phyloP scores from a whole-genome alignment of 352 stramenopile species.

The Discostella stelligera region DNA sequence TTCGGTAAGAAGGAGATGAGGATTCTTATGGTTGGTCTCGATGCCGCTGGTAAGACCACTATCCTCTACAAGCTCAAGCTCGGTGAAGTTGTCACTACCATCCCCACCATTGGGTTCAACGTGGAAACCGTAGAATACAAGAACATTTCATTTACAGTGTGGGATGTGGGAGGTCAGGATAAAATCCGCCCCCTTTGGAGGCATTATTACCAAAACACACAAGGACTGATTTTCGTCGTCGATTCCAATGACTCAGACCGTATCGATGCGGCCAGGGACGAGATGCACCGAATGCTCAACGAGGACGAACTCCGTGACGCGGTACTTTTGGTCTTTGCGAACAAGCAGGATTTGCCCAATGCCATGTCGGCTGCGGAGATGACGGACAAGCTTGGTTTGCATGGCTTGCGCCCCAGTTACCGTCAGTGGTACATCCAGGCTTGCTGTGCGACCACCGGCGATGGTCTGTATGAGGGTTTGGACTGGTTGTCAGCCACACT shows the following conservation, averaged over 20 bases:
- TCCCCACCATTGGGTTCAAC: conserved; percentile 99
- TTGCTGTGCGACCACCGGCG: conserved; percentile 97
- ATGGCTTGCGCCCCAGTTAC: conserved; percentile 89
- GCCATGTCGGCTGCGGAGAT: conserved; percentile 97
- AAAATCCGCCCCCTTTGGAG: conserved; percentile 98
- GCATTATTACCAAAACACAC: conserved; percentile 99
- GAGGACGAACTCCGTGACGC: conserved; percentile 97
- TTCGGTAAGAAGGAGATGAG: conserved; percentile 89
- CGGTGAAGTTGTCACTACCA: conserved; percentile 93
- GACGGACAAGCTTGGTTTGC: conserved; percentile 97
- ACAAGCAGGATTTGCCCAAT: conserved; percentile 99
- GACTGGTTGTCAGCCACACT: conserved; percentile 94
- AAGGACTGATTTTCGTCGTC: conserved; percentile 99
- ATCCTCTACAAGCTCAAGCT: conserved; percentile 93
- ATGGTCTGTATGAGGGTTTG: conserved; percentile 98
- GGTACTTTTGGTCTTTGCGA: conserved; percentile 96
- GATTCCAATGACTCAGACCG: conserved; percentile 98
- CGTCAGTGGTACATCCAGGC: conserved; percentile 99
- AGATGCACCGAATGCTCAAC: conserved; percentile 98
- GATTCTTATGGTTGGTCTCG: conserved; percentile 89
- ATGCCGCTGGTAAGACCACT: conserved; percentile 96
- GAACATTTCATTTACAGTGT: conserved; percentile 99
- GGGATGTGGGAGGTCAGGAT: conserved; percentile 99
- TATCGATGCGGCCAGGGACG: conserved; percentile 94
- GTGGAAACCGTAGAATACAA: conserved; percentile 99